Percentiles rank a stretch among this genome's conserved stretches.
Evolutionary conservation across 164 flowering plant genomes (phyloP).

Genomic region (Malania oleifera): DNA sequence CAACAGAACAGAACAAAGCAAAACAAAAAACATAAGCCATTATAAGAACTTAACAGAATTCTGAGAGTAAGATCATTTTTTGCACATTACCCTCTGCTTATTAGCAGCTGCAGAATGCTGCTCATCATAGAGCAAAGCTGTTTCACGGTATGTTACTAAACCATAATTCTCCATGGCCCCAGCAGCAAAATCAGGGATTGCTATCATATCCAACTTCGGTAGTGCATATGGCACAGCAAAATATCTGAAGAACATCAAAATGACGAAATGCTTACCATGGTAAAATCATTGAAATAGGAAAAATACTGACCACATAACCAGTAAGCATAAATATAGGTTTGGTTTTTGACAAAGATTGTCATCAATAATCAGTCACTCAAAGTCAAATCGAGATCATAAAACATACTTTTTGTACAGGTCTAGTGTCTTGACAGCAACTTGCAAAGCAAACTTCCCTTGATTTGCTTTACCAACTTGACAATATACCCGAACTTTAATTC

Average conservation of each 20-base stretch:
- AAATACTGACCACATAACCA: not conserved
- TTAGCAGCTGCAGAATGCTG: slow-evolving; percentile 86
- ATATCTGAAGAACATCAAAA: slow-evolving; percentile 46
- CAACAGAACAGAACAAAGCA: not conserved
- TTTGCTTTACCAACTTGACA: slow-evolving; percentile 77
- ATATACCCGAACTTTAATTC: slow-evolving; percentile 81
- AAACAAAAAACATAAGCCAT: too few relatives aligned
- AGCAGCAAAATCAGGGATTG: slow-evolving; percentile 98
- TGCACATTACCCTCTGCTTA: slow-evolving; percentile 71
- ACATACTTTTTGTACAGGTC: slow-evolving; percentile 72
- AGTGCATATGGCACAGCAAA: slow-evolving; percentile 82
- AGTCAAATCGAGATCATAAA: not conserved
- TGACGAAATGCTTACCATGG: not conserved
- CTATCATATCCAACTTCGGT: slow-evolving; percentile 95
- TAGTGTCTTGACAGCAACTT: slow-evolving; percentile 90
- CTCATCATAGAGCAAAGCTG: slow-evolving; percentile 89
- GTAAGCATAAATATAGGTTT: not conserved
- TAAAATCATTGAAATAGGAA: not conserved
- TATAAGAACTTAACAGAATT: not conserved
- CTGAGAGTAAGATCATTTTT: not conserved
- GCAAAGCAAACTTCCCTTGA: slow-evolving; percentile 88
- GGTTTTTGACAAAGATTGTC: not conserved
- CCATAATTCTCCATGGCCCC: slow-evolving; percentile 99
- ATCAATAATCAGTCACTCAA: not conserved
- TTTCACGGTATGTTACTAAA: slow-evolving; percentile 89